Conservation (phyloP, 345 rosid species). For the Acer negundo region DNA sequence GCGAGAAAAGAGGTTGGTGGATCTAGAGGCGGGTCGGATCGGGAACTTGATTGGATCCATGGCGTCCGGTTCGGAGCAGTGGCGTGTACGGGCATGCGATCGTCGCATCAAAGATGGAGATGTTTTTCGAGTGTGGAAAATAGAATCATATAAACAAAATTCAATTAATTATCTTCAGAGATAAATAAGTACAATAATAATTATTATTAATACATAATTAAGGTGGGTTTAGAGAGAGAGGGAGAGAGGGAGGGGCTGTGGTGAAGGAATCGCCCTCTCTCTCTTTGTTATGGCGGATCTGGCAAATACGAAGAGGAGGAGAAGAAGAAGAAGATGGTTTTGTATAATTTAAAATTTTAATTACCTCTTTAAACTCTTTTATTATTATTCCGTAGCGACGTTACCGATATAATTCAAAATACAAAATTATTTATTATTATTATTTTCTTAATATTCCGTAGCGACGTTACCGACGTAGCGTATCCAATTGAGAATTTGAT, state of each 20-base stretch:
- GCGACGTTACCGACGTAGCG: too few relatives aligned
- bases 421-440: neutral
- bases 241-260: neutral
- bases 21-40: conserved; percentile 48
- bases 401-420: too few relatives aligned
- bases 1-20: conserved; percentile 38
- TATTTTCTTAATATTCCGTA: too few relatives aligned
- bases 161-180: neutral
- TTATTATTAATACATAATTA: neutral
- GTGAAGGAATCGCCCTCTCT: conserved; percentile 2
- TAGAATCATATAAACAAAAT: conserved; percentile 25
- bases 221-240: neutral
- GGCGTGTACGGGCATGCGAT: conserved; percentile 60
- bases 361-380: neutral
- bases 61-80: conserved; percentile 25
- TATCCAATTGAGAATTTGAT: neutral
- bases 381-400: too few relatives aligned
- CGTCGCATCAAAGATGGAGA: conserved; percentile 73
- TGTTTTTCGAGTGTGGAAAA: neutral
- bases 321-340: neutral
- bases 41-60: conserved; percentile 65
- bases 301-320: neutral
- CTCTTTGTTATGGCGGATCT: neutral
- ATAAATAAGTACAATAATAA: neutral
- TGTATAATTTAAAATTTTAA: neutral